These are phyloP conservation scores for Cryptosporidium andersoni DNA, from an alignment of 169 alveolate species.

Conservation along the genomic window DNA sequence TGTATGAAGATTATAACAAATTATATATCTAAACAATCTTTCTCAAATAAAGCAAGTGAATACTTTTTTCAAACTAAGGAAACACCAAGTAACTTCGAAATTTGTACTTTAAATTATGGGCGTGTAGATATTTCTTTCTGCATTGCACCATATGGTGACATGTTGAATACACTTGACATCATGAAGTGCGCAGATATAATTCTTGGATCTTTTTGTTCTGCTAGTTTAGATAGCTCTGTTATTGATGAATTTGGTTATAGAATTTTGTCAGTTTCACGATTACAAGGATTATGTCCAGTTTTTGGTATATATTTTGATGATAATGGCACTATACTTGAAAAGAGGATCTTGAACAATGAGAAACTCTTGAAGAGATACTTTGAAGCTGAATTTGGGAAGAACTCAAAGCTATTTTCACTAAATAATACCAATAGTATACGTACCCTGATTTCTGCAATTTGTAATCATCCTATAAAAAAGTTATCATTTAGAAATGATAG, in stretches of 20 bases:
- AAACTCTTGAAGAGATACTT: constrained; percentile 79
- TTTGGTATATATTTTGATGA: constrained; percentile 77
- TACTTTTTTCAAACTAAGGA: not conserved
- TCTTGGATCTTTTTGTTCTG: constrained; percentile 34
- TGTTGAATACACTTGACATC: constrained; percentile 25
- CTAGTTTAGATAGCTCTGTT: constrained; percentile 73
- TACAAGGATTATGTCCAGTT: constrained; percentile 78
- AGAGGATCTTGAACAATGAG: constrained; percentile 76
- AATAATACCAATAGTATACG: constrained; percentile 26
- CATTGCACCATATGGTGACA: constrained; percentile 28
- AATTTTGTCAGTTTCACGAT: constrained; percentile 76
- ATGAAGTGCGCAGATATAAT: constrained; percentile 45
- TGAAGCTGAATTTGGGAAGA: constrained; percentile 79
- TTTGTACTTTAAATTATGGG: constrained; percentile 17
- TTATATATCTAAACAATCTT: constrained; percentile 15
- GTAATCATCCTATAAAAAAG: constrained; percentile 40
- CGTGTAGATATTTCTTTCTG: constrained; percentile 17
- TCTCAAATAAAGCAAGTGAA: not conserved
- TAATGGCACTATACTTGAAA: constrained; percentile 16
- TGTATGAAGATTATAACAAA: constrained; percentile 4
- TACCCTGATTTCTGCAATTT: constrained; percentile 16
- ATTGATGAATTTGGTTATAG: constrained; percentile 82
- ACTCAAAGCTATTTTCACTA: constrained; percentile 73
- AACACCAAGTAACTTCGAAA: not conserved
- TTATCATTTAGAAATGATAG: constrained; percentile 63